These are phyloP conservation scores for Diutina neorugosa DNA, from an alignment of 1,139 yeast species.

Conservation along the genomic window DNA sequence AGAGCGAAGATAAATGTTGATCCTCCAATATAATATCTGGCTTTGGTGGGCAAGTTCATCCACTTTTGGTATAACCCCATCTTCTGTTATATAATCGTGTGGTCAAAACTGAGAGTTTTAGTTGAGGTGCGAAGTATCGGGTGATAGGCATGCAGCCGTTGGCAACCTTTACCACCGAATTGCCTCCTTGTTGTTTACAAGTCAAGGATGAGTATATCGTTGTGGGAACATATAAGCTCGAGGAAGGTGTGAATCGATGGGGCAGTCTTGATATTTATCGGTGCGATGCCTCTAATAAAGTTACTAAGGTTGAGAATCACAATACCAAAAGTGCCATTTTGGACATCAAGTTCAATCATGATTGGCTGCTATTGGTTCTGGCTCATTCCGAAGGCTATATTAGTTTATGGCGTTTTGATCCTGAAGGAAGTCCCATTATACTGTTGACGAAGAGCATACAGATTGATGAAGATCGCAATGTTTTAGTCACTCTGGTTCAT, in stretches of 20 bases:
- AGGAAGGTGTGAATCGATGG: slow-evolving; percentile 40
- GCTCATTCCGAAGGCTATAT: slow-evolving; percentile 78
- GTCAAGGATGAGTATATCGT: slow-evolving; percentile 43
- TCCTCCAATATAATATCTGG: slow-evolving; percentile 39
- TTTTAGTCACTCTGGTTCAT: slow-evolving; percentile 54
- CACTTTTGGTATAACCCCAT: slow-evolving; percentile 34
- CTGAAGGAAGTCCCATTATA: background rate
- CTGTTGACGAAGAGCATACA: slow-evolving; percentile 13
- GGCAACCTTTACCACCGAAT: background rate
- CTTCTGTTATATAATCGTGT: background rate
- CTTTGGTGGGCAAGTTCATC: slow-evolving; percentile 38
- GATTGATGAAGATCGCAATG: slow-evolving; percentile 26
- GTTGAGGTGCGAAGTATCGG: background rate
- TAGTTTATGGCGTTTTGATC: slow-evolving; percentile 42
- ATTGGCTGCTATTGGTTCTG: slow-evolving; percentile 35
- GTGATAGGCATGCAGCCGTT: background rate
- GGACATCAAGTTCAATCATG: slow-evolving; percentile 53
- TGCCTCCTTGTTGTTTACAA: slow-evolving; percentile 79
- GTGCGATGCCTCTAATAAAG: slow-evolving; percentile 24
- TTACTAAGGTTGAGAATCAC: slow-evolving; percentile 12
- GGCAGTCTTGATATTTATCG: slow-evolving; percentile 52
- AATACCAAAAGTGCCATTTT: slow-evolving; percentile 54
- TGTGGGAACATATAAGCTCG: slow-evolving; percentile 71
- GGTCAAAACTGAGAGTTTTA: background rate
- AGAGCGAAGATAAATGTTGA: slow-evolving; percentile 43